Evolutionary conservation across 768 basidiomycete species (phyloP).

Genomic region (Dacryopinax spathularia): DNA sequence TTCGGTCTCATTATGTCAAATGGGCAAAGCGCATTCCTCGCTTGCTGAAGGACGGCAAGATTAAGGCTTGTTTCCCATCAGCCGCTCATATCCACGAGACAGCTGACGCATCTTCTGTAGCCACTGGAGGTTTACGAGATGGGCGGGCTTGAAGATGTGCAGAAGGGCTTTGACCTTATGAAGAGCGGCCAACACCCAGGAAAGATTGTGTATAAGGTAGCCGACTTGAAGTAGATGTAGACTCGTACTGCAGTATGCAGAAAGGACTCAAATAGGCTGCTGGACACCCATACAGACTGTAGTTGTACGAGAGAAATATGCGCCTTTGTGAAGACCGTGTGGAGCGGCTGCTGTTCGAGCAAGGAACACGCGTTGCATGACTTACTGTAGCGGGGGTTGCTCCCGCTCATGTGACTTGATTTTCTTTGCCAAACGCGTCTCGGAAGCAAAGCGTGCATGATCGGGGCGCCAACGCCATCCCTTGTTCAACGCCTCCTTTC

Average conservation of each 20-base stretch:
- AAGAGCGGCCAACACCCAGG: neutral
- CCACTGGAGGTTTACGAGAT: neutral
- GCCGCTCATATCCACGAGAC: neutral
- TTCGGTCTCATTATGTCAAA: neutral
- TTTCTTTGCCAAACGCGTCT: neutral
- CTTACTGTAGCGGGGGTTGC: no score
- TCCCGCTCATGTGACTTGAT: conserved; percentile 1
- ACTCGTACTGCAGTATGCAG: neutral
- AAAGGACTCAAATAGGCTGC: conserved; percentile 1
- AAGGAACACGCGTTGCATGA: no score
- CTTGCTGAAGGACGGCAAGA: neutral
- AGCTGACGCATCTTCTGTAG: neutral
- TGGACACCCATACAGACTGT: neutral
- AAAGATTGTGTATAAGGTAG: neutral
- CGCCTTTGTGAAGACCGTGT: no score
- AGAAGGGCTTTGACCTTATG: neutral
- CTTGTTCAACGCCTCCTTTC: no score
- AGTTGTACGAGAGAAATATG: no score
- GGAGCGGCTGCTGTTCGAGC: no score
- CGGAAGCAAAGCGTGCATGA: neutral
- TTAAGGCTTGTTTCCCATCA: neutral
- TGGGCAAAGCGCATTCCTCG: neutral
- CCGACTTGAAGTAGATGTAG: neutral
- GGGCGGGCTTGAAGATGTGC: neutral
- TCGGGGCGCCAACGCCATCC: no score